A percentile compares a stretch with the other conserved stretches of the same genome.
phyloP scores from a whole-genome alignment of 176 grass and related monocot genomes.

The Carex cristatella region DNA sequence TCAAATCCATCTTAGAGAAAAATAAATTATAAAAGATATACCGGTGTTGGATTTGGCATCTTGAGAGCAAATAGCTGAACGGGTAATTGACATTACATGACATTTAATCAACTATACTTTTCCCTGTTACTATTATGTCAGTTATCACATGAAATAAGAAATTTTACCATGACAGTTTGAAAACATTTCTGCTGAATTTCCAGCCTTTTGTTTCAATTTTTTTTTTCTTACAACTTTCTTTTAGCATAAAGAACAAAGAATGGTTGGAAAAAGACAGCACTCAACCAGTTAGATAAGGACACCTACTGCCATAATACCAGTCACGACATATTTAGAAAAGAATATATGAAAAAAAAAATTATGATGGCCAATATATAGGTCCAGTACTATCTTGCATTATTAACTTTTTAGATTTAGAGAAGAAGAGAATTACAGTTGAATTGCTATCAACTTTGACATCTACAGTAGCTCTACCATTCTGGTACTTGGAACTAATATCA shows the following conservation, averaged over 20 bases:
- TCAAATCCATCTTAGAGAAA: slow-evolving; percentile 23
- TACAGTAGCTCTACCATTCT: slow-evolving; percentile 55
- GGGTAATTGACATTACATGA: neutral
- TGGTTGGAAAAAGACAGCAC: neutral
- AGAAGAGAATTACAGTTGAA: slow-evolving; percentile 38
- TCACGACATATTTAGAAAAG: neutral
- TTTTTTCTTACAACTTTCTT: neutral
- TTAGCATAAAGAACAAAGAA: neutral
- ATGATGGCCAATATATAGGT: neutral
- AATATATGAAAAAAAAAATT: neutral
- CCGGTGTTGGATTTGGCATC: neutral
- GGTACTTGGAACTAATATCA: slow-evolving; percentile 62
- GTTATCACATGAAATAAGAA: neutral
- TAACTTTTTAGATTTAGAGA: neutral
- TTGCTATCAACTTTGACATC: slow-evolving; percentile 74
- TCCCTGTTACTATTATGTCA: neutral
- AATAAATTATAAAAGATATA: slow-evolving; percentile 9
- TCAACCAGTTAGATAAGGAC: neutral
- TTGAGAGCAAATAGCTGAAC: neutral
- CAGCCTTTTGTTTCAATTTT: neutral
- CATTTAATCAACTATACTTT: neutral
- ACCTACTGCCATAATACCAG: neutral
- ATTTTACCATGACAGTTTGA: neutral
- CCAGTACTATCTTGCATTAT: neutral
- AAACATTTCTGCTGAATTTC: neutral